Conservation (phyloP, 345 rosid genomes). For the Carallia brachiata region DNA sequence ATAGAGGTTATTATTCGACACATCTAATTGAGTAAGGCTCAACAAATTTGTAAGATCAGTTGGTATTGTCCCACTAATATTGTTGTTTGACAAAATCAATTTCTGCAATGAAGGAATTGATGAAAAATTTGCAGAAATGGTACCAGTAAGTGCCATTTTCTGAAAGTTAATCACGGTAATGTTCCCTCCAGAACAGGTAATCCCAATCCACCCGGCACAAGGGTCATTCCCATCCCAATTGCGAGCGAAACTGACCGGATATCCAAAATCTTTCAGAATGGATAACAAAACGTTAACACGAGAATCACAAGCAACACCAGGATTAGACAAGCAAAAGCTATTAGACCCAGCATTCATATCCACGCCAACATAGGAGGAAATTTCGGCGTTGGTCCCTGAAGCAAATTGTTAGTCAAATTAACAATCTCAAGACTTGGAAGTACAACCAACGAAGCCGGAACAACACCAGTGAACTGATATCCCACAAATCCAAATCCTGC, state of each 20-base stretch:
- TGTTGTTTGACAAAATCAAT: conserved; percentile 49
- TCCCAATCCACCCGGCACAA: conserved; percentile 65
- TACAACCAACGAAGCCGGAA: conserved; percentile 47
- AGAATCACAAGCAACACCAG: conserved; percentile 55
- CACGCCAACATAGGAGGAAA: conserved; percentile 23
- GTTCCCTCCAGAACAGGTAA: conserved; percentile 47
- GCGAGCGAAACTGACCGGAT: conserved; percentile 50
- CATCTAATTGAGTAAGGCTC: conserved; percentile 52
- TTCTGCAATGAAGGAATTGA: conserved; percentile 42
- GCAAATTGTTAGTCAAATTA: conserved; percentile 52
- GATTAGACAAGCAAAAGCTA: conserved; percentile 46
- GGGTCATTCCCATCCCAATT: conserved; percentile 71
- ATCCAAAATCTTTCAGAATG: conserved; percentile 45
- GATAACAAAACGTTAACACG: conserved; percentile 46
- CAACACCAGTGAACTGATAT: conserved; percentile 62
- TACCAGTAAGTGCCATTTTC: conserved; percentile 52
- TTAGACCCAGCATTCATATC: conserved; percentile 39
- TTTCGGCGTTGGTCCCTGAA: conserved; percentile 66
- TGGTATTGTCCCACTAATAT: conserved; percentile 59
- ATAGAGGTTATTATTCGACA: conserved; percentile 51
- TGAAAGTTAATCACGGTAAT: conserved; percentile 45
- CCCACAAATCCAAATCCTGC: conserved; percentile 46
- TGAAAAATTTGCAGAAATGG: conserved; percentile 56
- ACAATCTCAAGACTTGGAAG: conserved; percentile 36
- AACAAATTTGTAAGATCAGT: conserved; percentile 49